Conservation (phyloP, 192 early-diverging fungal species). For the Funneliformis geosporum region DNA sequence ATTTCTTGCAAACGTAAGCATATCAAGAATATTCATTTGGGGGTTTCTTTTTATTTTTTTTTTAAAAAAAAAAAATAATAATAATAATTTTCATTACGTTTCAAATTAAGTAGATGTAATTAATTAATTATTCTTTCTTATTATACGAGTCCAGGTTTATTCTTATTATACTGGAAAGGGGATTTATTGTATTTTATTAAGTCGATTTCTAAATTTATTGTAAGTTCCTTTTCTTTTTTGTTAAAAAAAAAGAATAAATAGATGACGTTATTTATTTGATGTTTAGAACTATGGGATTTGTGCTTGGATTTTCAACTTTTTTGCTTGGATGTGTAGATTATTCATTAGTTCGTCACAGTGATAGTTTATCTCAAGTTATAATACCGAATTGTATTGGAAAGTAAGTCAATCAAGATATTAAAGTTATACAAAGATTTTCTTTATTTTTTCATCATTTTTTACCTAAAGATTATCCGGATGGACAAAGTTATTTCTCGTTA, state of each 20-base stretch:
- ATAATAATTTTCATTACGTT: not conserved
- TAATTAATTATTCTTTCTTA: not conserved
- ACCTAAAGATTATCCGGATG: conserved; percentile 57
- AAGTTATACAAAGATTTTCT: conserved; percentile 32
- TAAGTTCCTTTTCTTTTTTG: conserved; percentile 48
- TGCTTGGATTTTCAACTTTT: conserved; percentile 87
- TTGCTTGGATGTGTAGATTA: conserved; percentile 90
- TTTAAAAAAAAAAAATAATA: no score
- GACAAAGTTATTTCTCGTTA: conserved; percentile 57
- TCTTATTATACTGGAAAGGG: conserved; percentile 90
- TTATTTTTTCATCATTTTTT: not conserved
- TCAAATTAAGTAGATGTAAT: not conserved
- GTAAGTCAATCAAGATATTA: conserved; percentile 45
- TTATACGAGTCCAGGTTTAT: conserved; percentile 60
- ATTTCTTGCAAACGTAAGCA: conserved; percentile 59
- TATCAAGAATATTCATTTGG: not conserved
- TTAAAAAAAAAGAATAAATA: not conserved
- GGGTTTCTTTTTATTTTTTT: no score
- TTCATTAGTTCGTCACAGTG: conserved; percentile 66
- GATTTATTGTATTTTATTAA: conserved; percentile 76
- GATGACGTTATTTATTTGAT: not conserved
- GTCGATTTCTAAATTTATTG: conserved; percentile 76
- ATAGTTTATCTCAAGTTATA: conserved; percentile 75
- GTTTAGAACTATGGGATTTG: conserved; percentile 80
- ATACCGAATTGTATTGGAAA: conserved; percentile 70